Percentiles rank a stretch among this genome's conserved stretches.
Evolutionary conservation across 73 alveolate genomes (phyloP).

Genomic region (Paramecium sonneborni): DNA sequence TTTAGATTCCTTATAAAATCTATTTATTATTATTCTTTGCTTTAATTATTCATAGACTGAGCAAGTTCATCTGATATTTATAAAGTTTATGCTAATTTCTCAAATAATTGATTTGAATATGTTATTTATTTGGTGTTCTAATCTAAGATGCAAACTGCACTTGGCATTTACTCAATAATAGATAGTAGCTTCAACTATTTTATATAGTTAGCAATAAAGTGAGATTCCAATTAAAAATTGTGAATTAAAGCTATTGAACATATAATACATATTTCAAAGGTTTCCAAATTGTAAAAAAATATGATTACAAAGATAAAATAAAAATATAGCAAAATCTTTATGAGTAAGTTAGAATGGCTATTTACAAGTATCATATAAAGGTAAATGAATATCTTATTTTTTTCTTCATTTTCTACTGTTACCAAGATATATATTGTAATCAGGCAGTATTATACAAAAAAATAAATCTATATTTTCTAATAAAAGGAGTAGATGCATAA

Average conservation of each 20-base stretch:
- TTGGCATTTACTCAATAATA: neutral
- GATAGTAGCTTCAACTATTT: neutral
- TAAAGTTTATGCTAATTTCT: neutral
- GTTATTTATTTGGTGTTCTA: neutral
- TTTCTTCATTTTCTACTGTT: neutral
- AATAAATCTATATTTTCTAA: neutral
- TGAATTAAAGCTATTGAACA: neutral
- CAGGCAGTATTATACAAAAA: neutral
- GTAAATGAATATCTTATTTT: neutral
- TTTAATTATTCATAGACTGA: neutral
- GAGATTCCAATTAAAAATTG: neutral
- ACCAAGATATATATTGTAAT: neutral
- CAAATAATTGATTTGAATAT: neutral
- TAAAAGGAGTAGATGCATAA: neutral
- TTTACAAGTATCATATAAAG: neutral
- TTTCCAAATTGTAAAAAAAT: neutral
- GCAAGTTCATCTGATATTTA: neutral
- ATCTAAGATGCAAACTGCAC: constrained; percentile 28
- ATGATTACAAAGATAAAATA: neutral
- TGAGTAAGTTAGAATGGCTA: neutral
- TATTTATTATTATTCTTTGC: neutral
- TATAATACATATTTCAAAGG: neutral
- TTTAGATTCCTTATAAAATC: constrained; percentile 18
- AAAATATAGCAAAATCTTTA: neutral
- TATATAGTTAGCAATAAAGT: neutral